phyloP scores from a whole-genome alignment of 1,139 yeast genomes.

The Lipomyces yarrowii region DNA sequence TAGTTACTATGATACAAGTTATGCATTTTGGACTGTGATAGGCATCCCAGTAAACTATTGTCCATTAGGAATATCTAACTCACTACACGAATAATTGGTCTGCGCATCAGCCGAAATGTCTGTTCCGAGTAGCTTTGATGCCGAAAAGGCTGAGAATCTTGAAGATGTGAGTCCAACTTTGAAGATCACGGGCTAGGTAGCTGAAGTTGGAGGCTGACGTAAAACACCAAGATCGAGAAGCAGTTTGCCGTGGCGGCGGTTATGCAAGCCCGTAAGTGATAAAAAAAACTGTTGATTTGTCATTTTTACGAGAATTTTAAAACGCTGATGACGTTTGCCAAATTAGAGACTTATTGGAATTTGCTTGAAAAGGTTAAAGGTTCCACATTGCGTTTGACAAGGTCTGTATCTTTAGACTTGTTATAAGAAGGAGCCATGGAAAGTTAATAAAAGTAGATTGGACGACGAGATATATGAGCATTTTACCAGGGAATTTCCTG shows the following conservation, averaged over 20 bases:
- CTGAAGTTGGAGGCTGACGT: background rate
- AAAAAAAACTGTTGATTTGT: background rate
- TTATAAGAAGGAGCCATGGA: background rate
- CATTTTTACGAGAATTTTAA: too few relatives aligned
- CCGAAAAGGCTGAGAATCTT: constrained; percentile 62
- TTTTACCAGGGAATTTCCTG: constrained; percentile 79
- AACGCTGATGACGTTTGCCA: background rate
- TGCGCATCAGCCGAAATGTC: constrained; percentile 1
- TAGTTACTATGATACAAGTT: too few relatives aligned
- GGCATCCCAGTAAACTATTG: too few relatives aligned
- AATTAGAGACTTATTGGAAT: constrained; percentile 82
- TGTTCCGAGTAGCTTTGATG: constrained; percentile 47
- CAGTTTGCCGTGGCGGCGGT: constrained; percentile 99
- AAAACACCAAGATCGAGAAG: constrained; percentile 62
- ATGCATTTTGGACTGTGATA: too few relatives aligned
- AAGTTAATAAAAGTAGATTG: constrained; percentile 23
- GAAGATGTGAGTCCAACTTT: constrained; percentile 48
- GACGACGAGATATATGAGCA: constrained; percentile 83
- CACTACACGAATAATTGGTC: background rate
- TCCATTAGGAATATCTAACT: background rate
- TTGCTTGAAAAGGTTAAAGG: constrained; percentile 76
- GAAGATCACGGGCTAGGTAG: background rate
- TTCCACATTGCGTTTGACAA: constrained; percentile 73
- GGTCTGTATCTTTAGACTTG: constrained; percentile 40
- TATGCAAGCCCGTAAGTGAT: constrained; percentile 62